Conservation (phyloP, 1,284 basidiomycete genomes). For the Cystobasidium sp. region DNA sequence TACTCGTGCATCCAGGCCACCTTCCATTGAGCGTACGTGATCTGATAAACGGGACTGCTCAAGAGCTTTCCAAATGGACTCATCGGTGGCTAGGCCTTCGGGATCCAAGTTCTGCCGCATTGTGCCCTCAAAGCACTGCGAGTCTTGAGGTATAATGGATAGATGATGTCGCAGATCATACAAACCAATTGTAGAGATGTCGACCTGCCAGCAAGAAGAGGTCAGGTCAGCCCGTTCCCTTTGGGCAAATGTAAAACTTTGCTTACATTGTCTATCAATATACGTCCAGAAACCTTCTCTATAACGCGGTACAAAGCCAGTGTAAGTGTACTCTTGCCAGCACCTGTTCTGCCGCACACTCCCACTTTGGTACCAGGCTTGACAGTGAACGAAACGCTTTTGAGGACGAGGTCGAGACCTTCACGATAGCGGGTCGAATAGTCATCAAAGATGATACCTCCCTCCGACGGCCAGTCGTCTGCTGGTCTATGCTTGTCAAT, state of each 20-base stretch:
- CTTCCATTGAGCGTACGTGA: slow-evolving; percentile 38
- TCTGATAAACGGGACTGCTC: slow-evolving; percentile 62
- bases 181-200: slow-evolving; percentile 83
- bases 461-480: slow-evolving; percentile 52
- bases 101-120: slow-evolving; percentile 86
- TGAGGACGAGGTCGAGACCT: slow-evolving; percentile 50
- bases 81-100: slow-evolving; percentile 79
- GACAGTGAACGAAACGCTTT: slow-evolving; percentile 50
- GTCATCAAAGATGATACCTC: slow-evolving; percentile 49
- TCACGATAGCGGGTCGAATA: slow-evolving; percentile 50
- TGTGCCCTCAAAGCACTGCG: slow-evolving; percentile 75
- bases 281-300: slow-evolving; percentile 77
- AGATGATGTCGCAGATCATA: slow-evolving; percentile 68
- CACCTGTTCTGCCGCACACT: slow-evolving; percentile 55
- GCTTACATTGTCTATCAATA: slow-evolving; percentile 59
- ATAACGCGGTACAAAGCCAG: slow-evolving; percentile 83
- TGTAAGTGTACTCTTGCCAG: slow-evolving; percentile 80
- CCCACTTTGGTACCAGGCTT: slow-evolving; percentile 51
- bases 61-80: slow-evolving; percentile 72
- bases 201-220: slow-evolving; percentile 76
- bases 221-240: slow-evolving; percentile 26
- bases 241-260: neutral
- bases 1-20: slow-evolving; percentile 35
- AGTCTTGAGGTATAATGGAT: slow-evolving; percentile 82
- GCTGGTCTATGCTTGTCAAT: slow-evolving; percentile 47